A percentile compares a stretch with the other conserved stretches of the same genome.
Evolutionary conservation across 768 basidiomycete species (phyloP).

Genomic region (Leccinum disarticulatum): DNA sequence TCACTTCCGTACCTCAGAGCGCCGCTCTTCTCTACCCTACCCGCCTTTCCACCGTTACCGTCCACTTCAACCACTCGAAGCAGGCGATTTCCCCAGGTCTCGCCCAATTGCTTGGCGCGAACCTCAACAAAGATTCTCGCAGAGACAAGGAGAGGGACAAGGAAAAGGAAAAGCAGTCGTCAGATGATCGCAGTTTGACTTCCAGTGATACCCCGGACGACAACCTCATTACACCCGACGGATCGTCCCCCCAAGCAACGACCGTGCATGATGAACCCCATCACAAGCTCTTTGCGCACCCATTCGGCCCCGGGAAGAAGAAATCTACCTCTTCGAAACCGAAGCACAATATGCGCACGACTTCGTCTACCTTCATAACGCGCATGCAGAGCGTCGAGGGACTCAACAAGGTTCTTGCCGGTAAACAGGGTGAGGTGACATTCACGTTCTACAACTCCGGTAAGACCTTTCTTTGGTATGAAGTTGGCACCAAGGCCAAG

Average conservation of each 20-base stretch:
- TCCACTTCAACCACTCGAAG: conserved; percentile 63
- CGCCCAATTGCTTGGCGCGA: conserved; percentile 65
- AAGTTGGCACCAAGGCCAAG: conserved; percentile 82
- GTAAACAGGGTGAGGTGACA: conserved; percentile 81
- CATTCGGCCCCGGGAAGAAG: conserved; percentile 49
- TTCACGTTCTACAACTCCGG: conserved; percentile 88
- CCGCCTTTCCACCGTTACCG: conserved; percentile 56
- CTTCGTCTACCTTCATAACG: conserved; percentile 90
- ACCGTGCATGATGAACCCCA: conserved; percentile 41
- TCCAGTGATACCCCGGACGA: conserved; percentile 81
- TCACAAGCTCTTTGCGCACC: conserved; percentile 63
- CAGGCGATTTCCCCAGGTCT: conserved; percentile 56
- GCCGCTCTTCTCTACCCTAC: conserved; percentile 51
- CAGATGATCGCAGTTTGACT: conserved; percentile 72
- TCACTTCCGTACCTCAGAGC: conserved; percentile 40
- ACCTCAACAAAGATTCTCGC: conserved; percentile 54
- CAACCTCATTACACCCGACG: conserved; percentile 42
- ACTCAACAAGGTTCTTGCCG: conserved; percentile 63
- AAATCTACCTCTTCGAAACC: conserved; percentile 66
- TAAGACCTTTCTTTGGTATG: conserved; percentile 84
- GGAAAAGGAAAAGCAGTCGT: conserved; percentile 38
- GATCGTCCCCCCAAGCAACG: conserved; percentile 32
- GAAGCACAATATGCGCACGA: conserved; percentile 89
- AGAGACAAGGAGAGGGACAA: conserved; percentile 41
- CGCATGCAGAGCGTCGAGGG: conserved; percentile 82